These are phyloP conservation scores for Medicago truncatula DNA, from an alignment of 306 rosid species.

Conservation along the genomic window DNA sequence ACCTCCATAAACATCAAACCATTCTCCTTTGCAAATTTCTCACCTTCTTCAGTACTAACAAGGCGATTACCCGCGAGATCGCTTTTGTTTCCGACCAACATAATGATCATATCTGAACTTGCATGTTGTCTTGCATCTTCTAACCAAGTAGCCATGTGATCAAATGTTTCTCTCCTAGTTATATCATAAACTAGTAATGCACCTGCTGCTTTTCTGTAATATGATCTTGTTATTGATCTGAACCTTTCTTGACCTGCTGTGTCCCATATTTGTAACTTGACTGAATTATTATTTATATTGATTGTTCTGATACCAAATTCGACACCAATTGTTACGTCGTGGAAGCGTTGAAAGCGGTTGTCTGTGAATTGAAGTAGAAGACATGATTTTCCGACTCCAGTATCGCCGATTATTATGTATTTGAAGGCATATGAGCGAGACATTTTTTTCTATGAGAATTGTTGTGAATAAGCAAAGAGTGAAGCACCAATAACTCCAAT, in stretches of 20 bases:
- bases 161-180: slow-evolving; percentile 98
- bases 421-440: slow-evolving; percentile 95
- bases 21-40: slow-evolving; percentile 92
- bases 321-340: slow-evolving; percentile 92
- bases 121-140: slow-evolving; percentile 96
- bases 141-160: slow-evolving; percentile 96
- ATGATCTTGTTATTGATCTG: slow-evolving; percentile 91
- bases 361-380: slow-evolving; percentile 93
- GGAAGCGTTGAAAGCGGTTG: slow-evolving; percentile 90
- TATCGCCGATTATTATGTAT: slow-evolving; percentile 96
- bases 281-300: slow-evolving; percentile 76
- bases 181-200: slow-evolving; percentile 94
- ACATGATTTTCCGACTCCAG: slow-evolving; percentile 96
- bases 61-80: slow-evolving; percentile 93
- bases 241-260: slow-evolving; percentile 99
- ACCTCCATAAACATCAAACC: slow-evolving; percentile 96
- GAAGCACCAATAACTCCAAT: neutral
- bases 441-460: slow-evolving; percentile 30
- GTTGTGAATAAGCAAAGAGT: neutral
- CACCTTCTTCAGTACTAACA: slow-evolving; percentile 97
- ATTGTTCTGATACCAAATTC: slow-evolving; percentile 96
- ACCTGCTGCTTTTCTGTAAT: slow-evolving; percentile 95
- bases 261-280: slow-evolving; percentile 97
- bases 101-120: slow-evolving; percentile 88
- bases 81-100: slow-evolving; percentile 92